Evolutionary conservation across 495 filamentous ascomycete species (phyloP), one percentile per base, ranked within the genome.

Genomic region (Neurospora sp.): DNA sequence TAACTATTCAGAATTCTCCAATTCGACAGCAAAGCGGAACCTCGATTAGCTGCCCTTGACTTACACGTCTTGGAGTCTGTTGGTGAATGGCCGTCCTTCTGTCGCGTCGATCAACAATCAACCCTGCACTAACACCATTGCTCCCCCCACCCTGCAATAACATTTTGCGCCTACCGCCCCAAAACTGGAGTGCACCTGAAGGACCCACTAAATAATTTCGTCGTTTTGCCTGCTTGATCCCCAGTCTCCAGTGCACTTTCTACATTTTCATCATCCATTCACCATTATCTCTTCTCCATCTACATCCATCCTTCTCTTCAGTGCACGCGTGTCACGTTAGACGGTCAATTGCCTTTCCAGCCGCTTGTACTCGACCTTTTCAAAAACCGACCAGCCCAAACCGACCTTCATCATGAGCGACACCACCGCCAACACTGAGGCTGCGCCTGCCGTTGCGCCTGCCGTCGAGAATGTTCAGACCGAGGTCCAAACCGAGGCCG

Each of bases 321-420:
- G 27, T 17, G 27, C 27, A 61, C 53, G 53, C 27, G 53, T 17
- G 14, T 35, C 27, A 61, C 53, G 22, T 35, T 35, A 65, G 53
- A 65, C 53, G 39, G 40, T 70, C 69, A n/a, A 40, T 59, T 70
- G 20, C 27, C 69, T 70, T 0, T 42, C 31, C 8, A 35, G 27
- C 27, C 69, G 39, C 40, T 48, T 42, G 69, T 42, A 59, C 65
- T 40, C 35, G 22, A 65, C 22, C 27, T 1, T 35, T 65, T 65
- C 27, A 65, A 27, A 65, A 35, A 17, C 38, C 40, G 12, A 39
- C 41, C 41, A n/a, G 38, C 39, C 59, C 38, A 74, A 45, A 45
- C 35, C 45, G 71, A 74, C 40, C 68, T 40, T 44, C 37, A 75
- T 45, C 68, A 78, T 81, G 76, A 81, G 78, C 74, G 80, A 82